A percentile compares a stretch with the other conserved stretches of the same genome.
Evolutionary conservation across 2,329 filamentous ascomycete species (phyloP).

Genomic region (Plectosphaerella cucumerina): DNA sequence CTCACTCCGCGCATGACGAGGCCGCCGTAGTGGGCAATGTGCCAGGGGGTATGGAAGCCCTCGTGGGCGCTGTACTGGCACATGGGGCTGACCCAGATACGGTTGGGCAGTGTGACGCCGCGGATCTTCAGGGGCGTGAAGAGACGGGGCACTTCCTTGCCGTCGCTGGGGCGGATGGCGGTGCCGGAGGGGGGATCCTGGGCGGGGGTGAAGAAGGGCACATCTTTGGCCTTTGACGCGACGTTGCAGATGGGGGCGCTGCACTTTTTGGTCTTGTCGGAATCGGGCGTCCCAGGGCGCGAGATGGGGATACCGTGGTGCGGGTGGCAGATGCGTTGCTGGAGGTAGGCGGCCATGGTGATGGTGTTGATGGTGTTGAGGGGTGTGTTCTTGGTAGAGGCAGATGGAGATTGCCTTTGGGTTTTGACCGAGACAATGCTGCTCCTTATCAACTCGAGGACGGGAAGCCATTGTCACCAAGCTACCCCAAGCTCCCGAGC

Average conservation of each 20-base stretch:
- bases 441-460: too few relatives aligned
- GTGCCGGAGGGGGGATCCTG: conserved; percentile 40
- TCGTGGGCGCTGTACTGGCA: conserved; percentile 41
- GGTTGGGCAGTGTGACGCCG: conserved; percentile 38
- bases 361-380: too few relatives aligned
- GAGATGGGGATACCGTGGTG: conserved; percentile 21
- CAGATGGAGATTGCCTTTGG: too few relatives aligned
- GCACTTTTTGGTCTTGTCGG: conserved; percentile 16
- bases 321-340: conserved; percentile 18
- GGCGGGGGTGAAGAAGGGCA: conserved; percentile 44
- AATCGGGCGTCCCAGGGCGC: conserved; percentile 15
- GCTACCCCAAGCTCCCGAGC: too few relatives aligned
- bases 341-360: conserved; percentile 21
- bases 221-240: conserved; percentile 22
- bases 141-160: conserved; percentile 45
- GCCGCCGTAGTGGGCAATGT: conserved; percentile 68
- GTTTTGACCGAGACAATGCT: too few relatives aligned
- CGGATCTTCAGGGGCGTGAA: conserved; percentile 44
- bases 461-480: too few relatives aligned
- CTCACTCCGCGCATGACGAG: conserved; percentile 62
- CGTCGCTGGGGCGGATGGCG: conserved; percentile 35
- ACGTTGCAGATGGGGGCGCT: conserved; percentile 14
- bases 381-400: too few relatives aligned
- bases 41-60: conserved; percentile 67
- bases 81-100: conserved; percentile 41